Base-by-base conservation (phyloP, 768 basidiomycete species). In the Podaxis carcinomalis region DNA sequence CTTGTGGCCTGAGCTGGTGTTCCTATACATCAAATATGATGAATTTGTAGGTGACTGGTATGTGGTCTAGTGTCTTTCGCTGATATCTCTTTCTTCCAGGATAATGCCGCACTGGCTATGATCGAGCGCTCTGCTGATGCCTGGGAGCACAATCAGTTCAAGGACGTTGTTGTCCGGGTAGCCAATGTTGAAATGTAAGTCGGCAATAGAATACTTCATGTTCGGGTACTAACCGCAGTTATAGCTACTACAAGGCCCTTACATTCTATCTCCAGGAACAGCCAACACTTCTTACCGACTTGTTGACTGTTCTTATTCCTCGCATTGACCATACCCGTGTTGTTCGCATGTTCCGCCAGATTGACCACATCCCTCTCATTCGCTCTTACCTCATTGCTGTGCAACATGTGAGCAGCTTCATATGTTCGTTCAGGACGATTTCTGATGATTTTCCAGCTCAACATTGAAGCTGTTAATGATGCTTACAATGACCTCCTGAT, bases 71-170 rank as follows among this genome's bases (percentile, higher is more conserved):
- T 28, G 35, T 13, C 51, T 7, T 4, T 57, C 9, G 44, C 50
- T 40, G 13, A 44, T 44, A 35, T 11, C 39, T 4, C 44, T 36
- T 55, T 64, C 59, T 28, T 63, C 0, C 42, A 93, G 86, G 97
- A 98, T 72, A 98, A 99, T 69, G 96, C 97, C 35, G 93, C 96
- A 39, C 80, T 98, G 66, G 93, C 95, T 3, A 99, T 98, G 95
- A 98, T 98, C 72, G 97, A 99, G 73, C 89, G 95, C 19, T 92
- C 97, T 1, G 85, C 93, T n/a, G 94, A 97, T 74, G 94, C 95
- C 52, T 99, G 95, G 95, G 97, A 99, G 60, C 97, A 99, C 78
- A 95, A 93, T 69, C 96, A 98, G 73, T 99, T 99, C 88, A 98
- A 98, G 82, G 97, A 98, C 67, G 89, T 97, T 60, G 84, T 97